Percentiles rank a stretch among this genome's conserved stretches.
Conservation (phyloP, 192 early-diverging fungal genomes). For the Linnemannia elongata region DNA sequence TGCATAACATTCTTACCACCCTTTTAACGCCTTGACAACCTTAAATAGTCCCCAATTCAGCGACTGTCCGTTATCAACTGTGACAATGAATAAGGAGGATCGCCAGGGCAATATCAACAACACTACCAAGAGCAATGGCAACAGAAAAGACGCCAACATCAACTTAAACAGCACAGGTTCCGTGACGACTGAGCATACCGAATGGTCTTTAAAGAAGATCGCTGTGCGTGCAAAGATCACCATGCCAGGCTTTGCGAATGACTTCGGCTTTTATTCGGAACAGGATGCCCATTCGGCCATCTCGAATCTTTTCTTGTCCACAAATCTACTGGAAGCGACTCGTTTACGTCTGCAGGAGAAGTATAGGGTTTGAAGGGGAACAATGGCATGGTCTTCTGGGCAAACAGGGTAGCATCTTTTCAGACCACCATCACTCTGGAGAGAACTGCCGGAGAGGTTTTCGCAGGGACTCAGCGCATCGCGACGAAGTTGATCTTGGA, state of each 20-base stretch:
- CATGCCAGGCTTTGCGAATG: conserved; percentile 3
- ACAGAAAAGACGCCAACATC: conserved; percentile 1
- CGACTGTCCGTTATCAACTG: neutral
- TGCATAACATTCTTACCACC: neutral
- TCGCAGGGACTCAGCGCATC: conserved; percentile 1
- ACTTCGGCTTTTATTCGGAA: conserved; percentile 3
- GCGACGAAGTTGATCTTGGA: neutral
- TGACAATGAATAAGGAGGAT: neutral
- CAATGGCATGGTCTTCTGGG: conserved; percentile 9
- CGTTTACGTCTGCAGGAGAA: neutral
- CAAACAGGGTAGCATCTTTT: neutral
- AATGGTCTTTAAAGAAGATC: neutral
- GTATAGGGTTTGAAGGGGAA: conserved; percentile 1
- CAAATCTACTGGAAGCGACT: neutral
- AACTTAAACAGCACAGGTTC: neutral
- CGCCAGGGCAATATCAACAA: conserved; percentile 2
- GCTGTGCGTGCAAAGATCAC: neutral
- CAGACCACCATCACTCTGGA: conserved; percentile 5
- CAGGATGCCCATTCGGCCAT: neutral
- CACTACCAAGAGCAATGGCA: neutral
- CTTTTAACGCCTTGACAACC: neutral
- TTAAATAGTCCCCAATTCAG: neutral
- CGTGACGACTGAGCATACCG: neutral
- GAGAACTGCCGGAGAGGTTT: conserved; percentile 1
- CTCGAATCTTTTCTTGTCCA: neutral